A percentile compares a stretch with the other conserved stretches of the same genome.
phyloP scores from a whole-genome alignment of 2,329 filamentous ascomycete species.

The Aspergillus alliaceus region DNA sequence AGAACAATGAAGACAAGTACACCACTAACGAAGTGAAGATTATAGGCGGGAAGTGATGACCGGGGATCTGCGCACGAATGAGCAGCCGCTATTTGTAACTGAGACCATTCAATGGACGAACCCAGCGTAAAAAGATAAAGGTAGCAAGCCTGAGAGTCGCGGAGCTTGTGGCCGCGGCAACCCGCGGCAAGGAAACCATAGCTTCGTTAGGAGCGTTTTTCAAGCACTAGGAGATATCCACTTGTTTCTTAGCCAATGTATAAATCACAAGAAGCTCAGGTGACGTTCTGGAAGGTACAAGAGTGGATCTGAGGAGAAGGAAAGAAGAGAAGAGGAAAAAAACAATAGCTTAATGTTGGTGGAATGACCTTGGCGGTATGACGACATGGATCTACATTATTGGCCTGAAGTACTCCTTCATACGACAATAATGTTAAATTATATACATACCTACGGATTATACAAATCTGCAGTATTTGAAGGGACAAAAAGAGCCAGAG shows the following conservation, averaged over 20 bases:
- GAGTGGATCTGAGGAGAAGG: not conserved
- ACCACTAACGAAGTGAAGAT: slow-evolving; percentile 44
- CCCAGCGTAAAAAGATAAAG: slow-evolving; percentile 48
- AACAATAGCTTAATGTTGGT: not conserved
- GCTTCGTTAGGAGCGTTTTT: not conserved
- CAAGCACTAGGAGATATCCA: not conserved
- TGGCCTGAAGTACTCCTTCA: not conserved
- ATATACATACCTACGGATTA: too few species aligned
- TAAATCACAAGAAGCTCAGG: not conserved
- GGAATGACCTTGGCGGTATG: not conserved
- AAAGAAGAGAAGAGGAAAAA: not conserved
- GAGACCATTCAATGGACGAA: slow-evolving; percentile 17
- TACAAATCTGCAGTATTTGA: too few species aligned
- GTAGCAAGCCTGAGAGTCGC: slow-evolving; percentile 34
- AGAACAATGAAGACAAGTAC: slow-evolving; percentile 45
- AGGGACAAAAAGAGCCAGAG: too few species aligned
- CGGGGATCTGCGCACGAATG: slow-evolving; percentile 35
- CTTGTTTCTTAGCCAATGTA: not conserved
- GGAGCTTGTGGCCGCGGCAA: slow-evolving; percentile 38
- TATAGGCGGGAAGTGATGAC: slow-evolving; percentile 36
- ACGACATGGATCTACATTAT: not conserved
- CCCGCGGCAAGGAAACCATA: slow-evolving; percentile 36
- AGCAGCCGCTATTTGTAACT: not conserved
- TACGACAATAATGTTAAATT: not conserved
- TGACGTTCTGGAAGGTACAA: not conserved